These are phyloP conservation scores for Colletotrichum karsti DNA, from an alignment of 2,329 filamentous ascomycete species.

Conservation along the genomic window DNA sequence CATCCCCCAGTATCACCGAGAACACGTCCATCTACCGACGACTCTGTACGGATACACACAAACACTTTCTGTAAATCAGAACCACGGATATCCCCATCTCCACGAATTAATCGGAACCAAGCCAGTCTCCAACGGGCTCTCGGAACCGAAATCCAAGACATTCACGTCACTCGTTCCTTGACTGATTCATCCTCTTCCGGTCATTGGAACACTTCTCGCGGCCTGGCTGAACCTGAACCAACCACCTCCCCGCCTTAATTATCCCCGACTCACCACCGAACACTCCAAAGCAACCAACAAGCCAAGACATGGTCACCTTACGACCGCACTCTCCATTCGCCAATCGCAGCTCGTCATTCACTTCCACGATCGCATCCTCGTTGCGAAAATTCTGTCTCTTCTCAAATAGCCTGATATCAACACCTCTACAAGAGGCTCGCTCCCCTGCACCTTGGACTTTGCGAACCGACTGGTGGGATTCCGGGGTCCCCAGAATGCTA, in stretches of 20 bases:
- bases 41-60: too few relatives aligned
- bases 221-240: neutral
- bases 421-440: neutral
- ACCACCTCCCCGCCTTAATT: slow-evolving; percentile 4
- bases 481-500: slow-evolving; percentile 18
- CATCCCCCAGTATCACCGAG: neutral
- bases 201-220: too few relatives aligned
- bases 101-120: neutral
- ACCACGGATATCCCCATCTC: neutral
- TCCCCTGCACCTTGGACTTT: slow-evolving; percentile 3
- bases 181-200: neutral
- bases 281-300: neutral
- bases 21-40: neutral
- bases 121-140: neutral
- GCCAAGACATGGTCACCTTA: neutral
- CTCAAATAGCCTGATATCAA: slow-evolving; percentile 19
- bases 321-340: neutral
- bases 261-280: neutral
- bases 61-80: neutral
- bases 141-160: neutral
- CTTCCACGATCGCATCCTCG: neutral
- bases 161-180: neutral
- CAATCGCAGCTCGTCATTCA: neutral
- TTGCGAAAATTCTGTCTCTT: neutral
- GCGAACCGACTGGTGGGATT: slow-evolving; percentile 25